Percentiles rank a stretch among this genome's conserved stretches.
phyloP scores from a whole-genome alignment of 2,329 filamentous ascomycete species.

The Xylariaceae sp. region DNA sequence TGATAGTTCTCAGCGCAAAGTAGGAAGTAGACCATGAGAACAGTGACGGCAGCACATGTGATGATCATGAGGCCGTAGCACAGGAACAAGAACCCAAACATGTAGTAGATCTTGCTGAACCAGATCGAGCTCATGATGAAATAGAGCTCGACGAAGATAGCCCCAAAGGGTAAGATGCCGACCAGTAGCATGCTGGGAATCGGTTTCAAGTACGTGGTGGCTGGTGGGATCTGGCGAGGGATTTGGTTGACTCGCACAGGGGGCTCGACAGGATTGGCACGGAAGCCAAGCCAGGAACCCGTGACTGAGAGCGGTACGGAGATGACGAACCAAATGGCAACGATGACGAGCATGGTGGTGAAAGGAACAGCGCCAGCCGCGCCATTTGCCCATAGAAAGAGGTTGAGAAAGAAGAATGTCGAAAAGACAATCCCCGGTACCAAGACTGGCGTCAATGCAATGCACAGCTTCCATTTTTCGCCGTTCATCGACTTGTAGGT shows the following conservation, averaged over 20 bases:
- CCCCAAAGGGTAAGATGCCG: constrained; percentile 88
- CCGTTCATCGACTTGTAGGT: constrained; percentile 94
- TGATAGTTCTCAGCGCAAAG: constrained; percentile 96
- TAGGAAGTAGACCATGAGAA: constrained; percentile 93
- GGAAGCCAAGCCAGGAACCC: constrained; percentile 93
- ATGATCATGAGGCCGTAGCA: constrained; percentile 98
- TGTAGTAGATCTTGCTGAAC: constrained; percentile 99
- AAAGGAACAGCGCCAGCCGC: constrained; percentile 95
- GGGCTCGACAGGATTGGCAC: constrained; percentile 63
- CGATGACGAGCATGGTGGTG: constrained; percentile 90
- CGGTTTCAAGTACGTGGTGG: constrained; percentile 76
- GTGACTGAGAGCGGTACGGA: constrained; percentile 86
- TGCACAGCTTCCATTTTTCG: constrained; percentile 92
- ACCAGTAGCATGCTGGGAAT: constrained; percentile 89
- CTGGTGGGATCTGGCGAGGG: constrained; percentile 87
- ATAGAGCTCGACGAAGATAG: constrained; percentile 97
- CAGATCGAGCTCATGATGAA: constrained; percentile 99
- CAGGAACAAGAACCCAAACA: constrained; percentile 98
- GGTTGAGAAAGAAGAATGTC: constrained; percentile 87
- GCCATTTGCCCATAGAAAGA: constrained; percentile 91
- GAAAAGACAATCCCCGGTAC: constrained; percentile 83
- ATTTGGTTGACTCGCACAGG: constrained; percentile 97
- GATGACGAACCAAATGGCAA: constrained; percentile 95
- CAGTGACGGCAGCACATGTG: constrained; percentile 86
- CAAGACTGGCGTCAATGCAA: constrained; percentile 78